Conservation (phyloP, 1,284 basidiomycete species). For the Malassezia nana region DNA sequence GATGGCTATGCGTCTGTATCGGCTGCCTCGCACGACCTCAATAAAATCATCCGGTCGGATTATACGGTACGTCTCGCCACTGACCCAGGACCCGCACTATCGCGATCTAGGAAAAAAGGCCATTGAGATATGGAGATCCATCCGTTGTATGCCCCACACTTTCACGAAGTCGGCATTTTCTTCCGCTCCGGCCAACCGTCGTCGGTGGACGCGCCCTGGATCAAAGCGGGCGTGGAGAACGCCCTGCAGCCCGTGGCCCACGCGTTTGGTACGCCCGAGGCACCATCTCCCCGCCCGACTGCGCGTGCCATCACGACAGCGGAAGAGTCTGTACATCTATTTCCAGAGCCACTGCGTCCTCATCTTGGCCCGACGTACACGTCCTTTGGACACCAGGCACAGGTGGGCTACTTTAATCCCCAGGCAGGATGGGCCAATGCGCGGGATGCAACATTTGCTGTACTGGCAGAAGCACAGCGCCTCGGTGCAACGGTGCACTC, state of each 20-base stretch:
- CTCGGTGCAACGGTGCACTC: constrained; percentile 59
- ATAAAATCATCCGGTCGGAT: constrained; percentile 58
- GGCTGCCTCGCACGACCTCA: constrained; percentile 72
- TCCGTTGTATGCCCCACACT: constrained; percentile 20
- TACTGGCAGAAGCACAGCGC: constrained; percentile 56
- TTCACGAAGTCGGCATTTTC: constrained; percentile 39
- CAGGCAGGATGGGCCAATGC: constrained; percentile 80
- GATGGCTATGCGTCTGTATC: constrained; percentile 56
- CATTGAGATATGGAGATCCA: constrained; percentile 60
- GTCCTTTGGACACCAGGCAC: constrained; percentile 16
- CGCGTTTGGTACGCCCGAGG: not conserved
- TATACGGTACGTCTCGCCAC: constrained; percentile 22
- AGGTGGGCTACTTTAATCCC: constrained; percentile 60
- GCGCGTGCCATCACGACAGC: constrained; percentile 20
- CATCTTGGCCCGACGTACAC: constrained; percentile 15
- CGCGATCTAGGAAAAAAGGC: constrained; percentile 62
- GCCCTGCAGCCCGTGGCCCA: constrained; percentile 11
- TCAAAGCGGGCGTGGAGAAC: constrained; percentile 18
- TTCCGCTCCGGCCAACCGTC: constrained; percentile 21
- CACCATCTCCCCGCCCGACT: not conserved
- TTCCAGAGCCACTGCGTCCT: constrained; percentile 3
- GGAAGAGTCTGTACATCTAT: constrained; percentile 13
- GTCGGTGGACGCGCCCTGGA: constrained; percentile 13
- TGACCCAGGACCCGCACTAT: constrained; percentile 51
- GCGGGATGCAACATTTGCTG: constrained; percentile 57